Conservation (phyloP, 129 eudicot species). For the Kitagawia praeruptora region DNA sequence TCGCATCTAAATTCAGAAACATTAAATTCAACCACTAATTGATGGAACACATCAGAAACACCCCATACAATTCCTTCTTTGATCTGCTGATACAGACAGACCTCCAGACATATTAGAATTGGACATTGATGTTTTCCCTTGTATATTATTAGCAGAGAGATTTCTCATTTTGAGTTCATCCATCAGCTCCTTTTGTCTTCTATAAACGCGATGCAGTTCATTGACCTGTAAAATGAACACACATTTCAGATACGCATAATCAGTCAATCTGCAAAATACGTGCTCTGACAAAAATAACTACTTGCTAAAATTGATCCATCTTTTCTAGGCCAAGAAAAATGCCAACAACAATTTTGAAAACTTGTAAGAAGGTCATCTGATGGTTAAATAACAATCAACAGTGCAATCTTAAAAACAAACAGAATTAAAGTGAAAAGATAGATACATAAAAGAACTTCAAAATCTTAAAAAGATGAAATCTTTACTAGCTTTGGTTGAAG, state of each 20-base stretch:
- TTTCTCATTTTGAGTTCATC: conserved; percentile 22
- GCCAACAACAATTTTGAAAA: background rate
- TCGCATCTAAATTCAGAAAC: too few relatives aligned
- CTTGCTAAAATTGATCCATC: background rate
- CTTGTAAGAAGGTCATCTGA: background rate
- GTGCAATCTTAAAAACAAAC: background rate
- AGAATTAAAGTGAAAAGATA: conserved; percentile 1
- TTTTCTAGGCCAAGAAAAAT: background rate
- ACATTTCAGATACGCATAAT: background rate
- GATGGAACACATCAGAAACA: background rate
- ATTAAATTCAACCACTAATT: too few relatives aligned
- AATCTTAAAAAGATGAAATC: background rate
- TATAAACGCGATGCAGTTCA: conserved; percentile 41
- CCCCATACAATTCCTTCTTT: conserved; percentile 6
- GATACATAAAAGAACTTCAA: background rate
- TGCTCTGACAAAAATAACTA: background rate
- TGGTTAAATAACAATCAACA: background rate
- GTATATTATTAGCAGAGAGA: conserved; percentile 6
- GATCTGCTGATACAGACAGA: conserved; percentile 9
- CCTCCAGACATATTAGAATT: background rate
- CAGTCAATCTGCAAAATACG: background rate
- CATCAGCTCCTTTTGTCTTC: conserved; percentile 40
- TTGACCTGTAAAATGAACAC: conserved; percentile 30
- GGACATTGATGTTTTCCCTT: conserved; percentile 13
- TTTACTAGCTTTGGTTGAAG: background rate